phyloP scores from a whole-genome alignment of 805 yeast species.

The Kuraishia capsulata region DNA sequence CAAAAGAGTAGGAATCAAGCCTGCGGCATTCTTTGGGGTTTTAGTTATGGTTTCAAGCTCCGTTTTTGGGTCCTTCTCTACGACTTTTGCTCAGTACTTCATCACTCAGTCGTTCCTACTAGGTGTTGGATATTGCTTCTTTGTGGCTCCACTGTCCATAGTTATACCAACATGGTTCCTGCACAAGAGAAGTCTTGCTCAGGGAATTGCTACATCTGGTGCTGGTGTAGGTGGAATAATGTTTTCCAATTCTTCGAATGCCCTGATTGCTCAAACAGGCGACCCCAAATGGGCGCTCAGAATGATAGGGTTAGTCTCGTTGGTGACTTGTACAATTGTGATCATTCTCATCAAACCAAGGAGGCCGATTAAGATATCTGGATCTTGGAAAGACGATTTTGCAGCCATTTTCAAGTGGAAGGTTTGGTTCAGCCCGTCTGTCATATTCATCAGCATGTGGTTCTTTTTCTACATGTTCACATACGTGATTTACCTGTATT shows the following conservation, averaged over 20 bases:
- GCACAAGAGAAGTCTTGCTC: slow-evolving; percentile 31
- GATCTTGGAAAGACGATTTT: slow-evolving; percentile 7
- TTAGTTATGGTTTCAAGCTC: slow-evolving; percentile 36
- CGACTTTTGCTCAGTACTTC: slow-evolving; percentile 39
- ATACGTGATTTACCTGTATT: slow-evolving; percentile 34
- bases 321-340: slow-evolving; percentile 28
- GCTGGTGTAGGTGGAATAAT: slow-evolving; percentile 34
- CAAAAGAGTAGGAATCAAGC: slow-evolving; percentile 39
- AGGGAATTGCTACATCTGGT: slow-evolving; percentile 28
- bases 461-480: slow-evolving; percentile 27
- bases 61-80: slow-evolving; percentile 42
- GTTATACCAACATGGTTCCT: slow-evolving; percentile 49
- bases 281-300: slow-evolving; percentile 35
- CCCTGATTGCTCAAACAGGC: slow-evolving; percentile 27
- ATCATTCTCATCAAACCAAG: slow-evolving; percentile 26
- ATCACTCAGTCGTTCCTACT: slow-evolving; percentile 43
- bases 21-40: slow-evolving; percentile 33
- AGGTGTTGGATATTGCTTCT: slow-evolving; percentile 39
- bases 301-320: slow-evolving; percentile 28
- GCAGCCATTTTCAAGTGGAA: slow-evolving; percentile 7
- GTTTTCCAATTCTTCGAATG: slow-evolving; percentile 24
- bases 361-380: slow-evolving; percentile 8
- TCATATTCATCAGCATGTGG: slow-evolving; percentile 12
- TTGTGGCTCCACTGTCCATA: slow-evolving; percentile 41
- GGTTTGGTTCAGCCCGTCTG: slow-evolving; percentile 10